A percentile compares a stretch with the other conserved stretches of the same genome.
These are phyloP conservation scores for Tremellales sp. DNA, from an alignment of 1,284 basidiomycete genomes.

Conservation along the genomic window DNA sequence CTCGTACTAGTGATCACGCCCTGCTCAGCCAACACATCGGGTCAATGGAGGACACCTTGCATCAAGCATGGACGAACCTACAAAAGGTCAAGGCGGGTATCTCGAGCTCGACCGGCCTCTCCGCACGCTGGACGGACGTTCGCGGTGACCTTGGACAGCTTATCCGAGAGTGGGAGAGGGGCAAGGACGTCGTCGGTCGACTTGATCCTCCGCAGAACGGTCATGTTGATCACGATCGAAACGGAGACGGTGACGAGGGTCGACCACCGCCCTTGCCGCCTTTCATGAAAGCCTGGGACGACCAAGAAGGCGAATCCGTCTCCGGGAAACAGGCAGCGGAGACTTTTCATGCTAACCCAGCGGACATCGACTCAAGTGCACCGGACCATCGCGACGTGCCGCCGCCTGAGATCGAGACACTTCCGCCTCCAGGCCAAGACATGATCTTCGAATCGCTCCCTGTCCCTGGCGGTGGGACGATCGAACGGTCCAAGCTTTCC, in stretches of 20 bases:
- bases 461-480: not conserved
- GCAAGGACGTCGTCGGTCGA: conserved; percentile 16
- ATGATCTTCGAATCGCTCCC: conserved; percentile 28
- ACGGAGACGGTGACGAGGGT: conserved; percentile 2
- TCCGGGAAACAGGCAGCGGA: not conserved
- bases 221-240: not conserved
- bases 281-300: conserved; percentile 26
- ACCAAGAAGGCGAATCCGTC: not conserved
- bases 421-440: conserved; percentile 34
- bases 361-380: not conserved
- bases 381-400: not conserved
- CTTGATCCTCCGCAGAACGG: conserved; percentile 2
- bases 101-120: not conserved
- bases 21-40: conserved; percentile 15
- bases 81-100: not conserved
- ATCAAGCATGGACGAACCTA: conserved; percentile 14
- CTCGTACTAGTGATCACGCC: conserved; percentile 15
- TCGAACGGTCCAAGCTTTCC: conserved; percentile 6
- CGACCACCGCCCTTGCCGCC: conserved; percentile 12
- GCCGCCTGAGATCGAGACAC: conserved; percentile 7
- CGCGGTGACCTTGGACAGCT: conserved; percentile 19
- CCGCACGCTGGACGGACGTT: conserved; percentile 12
- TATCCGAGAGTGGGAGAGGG: conserved; percentile 29
- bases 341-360: not conserved
- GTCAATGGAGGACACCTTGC: conserved; percentile 15